phyloP scores from a whole-genome alignment of 208 protist species.

The Trypanosoma scelopori region DNA sequence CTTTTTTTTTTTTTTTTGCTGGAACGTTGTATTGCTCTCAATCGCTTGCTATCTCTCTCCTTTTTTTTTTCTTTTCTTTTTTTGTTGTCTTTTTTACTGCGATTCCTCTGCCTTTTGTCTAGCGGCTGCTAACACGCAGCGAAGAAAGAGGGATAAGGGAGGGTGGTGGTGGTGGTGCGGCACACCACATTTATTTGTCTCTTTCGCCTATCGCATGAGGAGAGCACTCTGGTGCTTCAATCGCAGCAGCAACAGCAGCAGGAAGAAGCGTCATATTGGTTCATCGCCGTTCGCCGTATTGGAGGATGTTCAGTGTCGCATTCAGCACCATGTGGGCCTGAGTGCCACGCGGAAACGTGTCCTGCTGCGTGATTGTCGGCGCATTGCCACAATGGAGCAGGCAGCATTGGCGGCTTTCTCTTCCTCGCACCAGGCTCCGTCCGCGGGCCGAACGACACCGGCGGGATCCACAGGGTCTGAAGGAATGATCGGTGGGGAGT shows the following conservation, averaged over 20 bases:
- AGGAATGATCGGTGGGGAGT: background rate
- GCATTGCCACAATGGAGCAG: conserved; percentile 9
- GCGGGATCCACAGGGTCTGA: background rate
- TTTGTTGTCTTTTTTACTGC: too few relatives aligned
- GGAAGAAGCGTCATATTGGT: background rate
- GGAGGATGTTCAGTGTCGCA: conserved; percentile 11
- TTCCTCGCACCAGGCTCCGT: background rate
- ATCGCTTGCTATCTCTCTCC: too few relatives aligned
- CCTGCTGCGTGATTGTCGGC: conserved; percentile 16
- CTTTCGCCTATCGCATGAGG: conserved; percentile 14
- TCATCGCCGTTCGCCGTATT: background rate
- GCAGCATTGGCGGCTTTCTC: background rate
- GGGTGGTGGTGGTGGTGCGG: background rate
- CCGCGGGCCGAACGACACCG: background rate
- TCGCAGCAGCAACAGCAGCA: background rate
- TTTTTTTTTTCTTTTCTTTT: too few relatives aligned
- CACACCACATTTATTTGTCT: background rate
- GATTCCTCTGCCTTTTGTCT: too few relatives aligned
- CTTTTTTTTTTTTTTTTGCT: too few relatives aligned
- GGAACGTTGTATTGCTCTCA: too few relatives aligned
- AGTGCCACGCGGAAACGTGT: conserved; percentile 24
- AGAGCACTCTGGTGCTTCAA: background rate
- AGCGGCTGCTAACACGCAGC: background rate
- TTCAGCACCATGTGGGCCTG: conserved; percentile 9
- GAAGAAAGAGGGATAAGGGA: background rate